A percentile compares a stretch with the other conserved stretches of the same genome.
phyloP scores from a whole-genome alignment of 1,284 basidiomycete species.

The Thecaphora frezii region DNA sequence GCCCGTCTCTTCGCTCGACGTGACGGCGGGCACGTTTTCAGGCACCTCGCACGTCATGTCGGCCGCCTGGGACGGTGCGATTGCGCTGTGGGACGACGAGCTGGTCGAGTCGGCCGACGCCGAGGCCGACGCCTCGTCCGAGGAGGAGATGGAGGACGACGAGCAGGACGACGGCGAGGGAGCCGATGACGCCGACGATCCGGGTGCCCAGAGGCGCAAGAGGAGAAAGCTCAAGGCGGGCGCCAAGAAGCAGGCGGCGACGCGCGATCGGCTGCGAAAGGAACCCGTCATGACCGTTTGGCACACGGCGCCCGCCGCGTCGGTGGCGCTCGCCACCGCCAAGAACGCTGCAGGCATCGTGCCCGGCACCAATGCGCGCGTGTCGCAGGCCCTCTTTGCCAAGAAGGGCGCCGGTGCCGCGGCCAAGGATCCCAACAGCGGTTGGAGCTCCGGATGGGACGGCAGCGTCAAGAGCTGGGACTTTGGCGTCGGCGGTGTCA shows the following conservation, averaged over 20 bases:
- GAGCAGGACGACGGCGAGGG: not conserved
- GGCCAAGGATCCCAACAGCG: slow-evolving; percentile 17
- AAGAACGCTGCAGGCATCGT: slow-evolving; percentile 18
- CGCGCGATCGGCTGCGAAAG: slow-evolving; percentile 3
- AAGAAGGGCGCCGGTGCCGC: slow-evolving; percentile 6
- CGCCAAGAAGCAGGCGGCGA: slow-evolving; percentile 1
- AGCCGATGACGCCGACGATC: slow-evolving; percentile 7
- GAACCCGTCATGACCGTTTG: slow-evolving; percentile 20
- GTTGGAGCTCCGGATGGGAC: slow-evolving; percentile 48
- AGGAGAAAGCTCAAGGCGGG: slow-evolving; percentile 6
- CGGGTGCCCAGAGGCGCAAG: slow-evolving; percentile 20
- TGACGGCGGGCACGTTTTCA: slow-evolving; percentile 4
- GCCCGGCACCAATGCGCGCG: slow-evolving; percentile 36
- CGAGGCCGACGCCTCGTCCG: slow-evolving; percentile 3
- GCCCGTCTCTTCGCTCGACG: slow-evolving; percentile 35
- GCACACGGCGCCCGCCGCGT: slow-evolving; percentile 14
- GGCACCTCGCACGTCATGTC: slow-evolving; percentile 20
- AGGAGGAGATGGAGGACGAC: slow-evolving; percentile 1
- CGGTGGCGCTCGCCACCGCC: slow-evolving; percentile 14
- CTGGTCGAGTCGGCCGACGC: slow-evolving; percentile 1
- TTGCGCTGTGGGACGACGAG: slow-evolving; percentile 48
- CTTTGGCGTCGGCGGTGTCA: slow-evolving; percentile 22
- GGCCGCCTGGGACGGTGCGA: slow-evolving; percentile 50
- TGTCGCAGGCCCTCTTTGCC: slow-evolving; percentile 31
- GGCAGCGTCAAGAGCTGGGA: slow-evolving; percentile 52